Evolutionary conservation across 2,329 filamentous ascomycete species (phyloP), one percentile per base, ranked within the genome.

Genomic region (Paecilomyces dactylethromorphus): DNA sequence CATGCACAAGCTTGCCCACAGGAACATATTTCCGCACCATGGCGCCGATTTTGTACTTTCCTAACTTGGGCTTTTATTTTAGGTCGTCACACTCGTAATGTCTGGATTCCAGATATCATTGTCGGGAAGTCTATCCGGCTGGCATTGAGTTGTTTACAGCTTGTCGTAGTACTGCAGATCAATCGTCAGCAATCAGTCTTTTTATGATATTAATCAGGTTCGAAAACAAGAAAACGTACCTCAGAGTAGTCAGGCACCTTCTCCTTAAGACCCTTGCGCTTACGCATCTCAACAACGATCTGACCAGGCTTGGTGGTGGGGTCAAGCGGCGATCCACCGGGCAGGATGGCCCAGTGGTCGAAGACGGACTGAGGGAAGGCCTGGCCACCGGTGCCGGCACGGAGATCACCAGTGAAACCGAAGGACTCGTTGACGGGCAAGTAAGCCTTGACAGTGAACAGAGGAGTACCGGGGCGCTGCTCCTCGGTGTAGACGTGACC

Each of bases 251-350:
- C 90, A 72, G 94, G 93, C 77, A 97, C 90, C 73, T 91, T 86
- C 75, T 89, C 82, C 91, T 99, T 99, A 85, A 99, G 84, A 91
- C 93, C 94, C 91, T 99, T 99, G 82, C 93, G 91, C 88, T 97
- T 97, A 78, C 94, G 92, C 89, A 95, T 96, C 61, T 88, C 86
- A 76, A 84, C 82, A 71, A 97, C 91, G 71, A 97, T 84, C 76
- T 85, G 79, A 77, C 92, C 94, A 72, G 89, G 85, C 86, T 92
- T 91, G 74, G 86, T 87, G 73, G 87, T 88, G 76, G 80, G 68
- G 81, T 99, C 93, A 74, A 97, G 86, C 69, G 91, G 88, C 70
- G 90, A 94, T 72, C 94, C 94, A 87, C 93, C 93, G 71, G 92
- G 91, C 70, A 97, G 87, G 72, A 94, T 82, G 83, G 96, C 89